Percentiles rank a stretch among this genome's conserved stretches.
phyloP scores from a whole-genome alignment of 768 basidiomycete genomes.

The Punctularia strigosozonata region DNA sequence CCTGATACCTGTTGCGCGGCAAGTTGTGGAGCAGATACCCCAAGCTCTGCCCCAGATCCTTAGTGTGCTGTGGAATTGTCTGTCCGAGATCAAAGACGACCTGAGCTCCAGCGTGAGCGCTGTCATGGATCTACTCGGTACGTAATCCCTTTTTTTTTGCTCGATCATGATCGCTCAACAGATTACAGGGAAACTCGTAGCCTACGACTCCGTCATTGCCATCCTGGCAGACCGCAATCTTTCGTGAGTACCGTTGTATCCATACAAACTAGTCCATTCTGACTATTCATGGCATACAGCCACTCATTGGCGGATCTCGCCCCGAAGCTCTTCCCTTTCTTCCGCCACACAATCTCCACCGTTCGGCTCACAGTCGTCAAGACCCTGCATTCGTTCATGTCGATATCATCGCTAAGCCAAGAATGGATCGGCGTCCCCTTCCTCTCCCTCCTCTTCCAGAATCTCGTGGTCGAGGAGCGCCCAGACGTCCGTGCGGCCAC shows the following conservation, averaged over 20 bases:
- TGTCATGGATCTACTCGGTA: conserved; percentile 96
- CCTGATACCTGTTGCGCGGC: conserved; percentile 74
- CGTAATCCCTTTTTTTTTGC: conserved; percentile 7
- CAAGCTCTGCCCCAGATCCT: conserved; percentile 65
- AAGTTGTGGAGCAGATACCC: conserved; percentile 66
- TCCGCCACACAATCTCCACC: conserved; percentile 90
- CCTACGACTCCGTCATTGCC: conserved; percentile 64
- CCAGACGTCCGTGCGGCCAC: conserved; percentile 70
- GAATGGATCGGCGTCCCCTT: conserved; percentile 77
- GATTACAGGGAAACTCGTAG: conserved; percentile 64
- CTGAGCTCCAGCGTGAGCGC: conserved; percentile 92
- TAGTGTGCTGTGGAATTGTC: conserved; percentile 80
- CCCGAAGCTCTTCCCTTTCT: conserved; percentile 87
- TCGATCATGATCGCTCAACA: neutral
- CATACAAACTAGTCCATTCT: too few relatives aligned
- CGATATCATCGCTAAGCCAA: conserved; percentile 55
- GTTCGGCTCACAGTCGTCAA: conserved; percentile 91
- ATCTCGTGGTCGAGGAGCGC: conserved; percentile 86
- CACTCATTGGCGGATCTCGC: conserved; percentile 73
- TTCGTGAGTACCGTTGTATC: conserved; percentile 42
- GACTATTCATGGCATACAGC: conserved; percentile 25
- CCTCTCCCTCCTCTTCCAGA: conserved; percentile 83
- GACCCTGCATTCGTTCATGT: conserved; percentile 80
- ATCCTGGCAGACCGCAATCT: conserved; percentile 57
- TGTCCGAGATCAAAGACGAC: conserved; percentile 92